These are phyloP conservation scores for Brassica hybrid DNA, from an alignment of 441 rosid species.

Conservation along the genomic window DNA sequence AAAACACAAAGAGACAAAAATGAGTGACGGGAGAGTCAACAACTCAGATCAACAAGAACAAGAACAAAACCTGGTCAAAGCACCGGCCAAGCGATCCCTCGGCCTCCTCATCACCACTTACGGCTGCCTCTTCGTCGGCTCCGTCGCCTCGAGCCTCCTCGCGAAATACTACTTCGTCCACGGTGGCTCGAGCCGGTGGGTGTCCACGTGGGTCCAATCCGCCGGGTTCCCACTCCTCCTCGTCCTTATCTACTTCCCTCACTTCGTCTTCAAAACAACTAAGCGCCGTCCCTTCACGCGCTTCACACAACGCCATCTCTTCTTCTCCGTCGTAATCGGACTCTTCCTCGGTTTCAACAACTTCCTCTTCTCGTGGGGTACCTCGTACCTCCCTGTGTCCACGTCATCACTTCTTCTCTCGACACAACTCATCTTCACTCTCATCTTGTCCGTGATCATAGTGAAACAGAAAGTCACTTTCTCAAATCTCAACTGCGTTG, in stretches of 20 bases:
- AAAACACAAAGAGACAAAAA: conserved; percentile 34
- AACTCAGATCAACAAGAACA: conserved; percentile 33
- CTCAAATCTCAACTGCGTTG: conserved; percentile 75
- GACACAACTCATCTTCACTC: conserved; percentile 80
- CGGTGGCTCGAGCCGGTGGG: conserved; percentile 80
- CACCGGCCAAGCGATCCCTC: conserved; percentile 32
- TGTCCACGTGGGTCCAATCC: conserved; percentile 86
- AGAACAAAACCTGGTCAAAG: conserved; percentile 26
- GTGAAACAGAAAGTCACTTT: conserved; percentile 78
- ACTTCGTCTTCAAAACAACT: conserved; percentile 56
- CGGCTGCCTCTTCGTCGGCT: conserved; percentile 64
- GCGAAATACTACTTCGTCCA: conserved; percentile 83
- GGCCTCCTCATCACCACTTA: conserved; percentile 32
- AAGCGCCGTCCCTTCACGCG: conserved; percentile 72
- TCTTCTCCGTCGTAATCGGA: conserved; percentile 59
- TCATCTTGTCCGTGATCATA: conserved; percentile 73
- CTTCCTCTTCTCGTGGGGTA: conserved; percentile 89
- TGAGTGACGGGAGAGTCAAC: conserved; percentile 40
- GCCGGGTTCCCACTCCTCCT: conserved; percentile 85
- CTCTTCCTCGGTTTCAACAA: conserved; percentile 81
- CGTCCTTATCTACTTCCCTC: conserved; percentile 59
- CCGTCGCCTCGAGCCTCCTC: conserved; percentile 68
- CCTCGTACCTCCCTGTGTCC: conserved; percentile 84
- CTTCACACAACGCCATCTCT: conserved; percentile 57
- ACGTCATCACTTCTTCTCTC: conserved; percentile 87